Conservation (phyloP, 805 yeast genomes). For the Yamadazyma philogaea region DNA sequence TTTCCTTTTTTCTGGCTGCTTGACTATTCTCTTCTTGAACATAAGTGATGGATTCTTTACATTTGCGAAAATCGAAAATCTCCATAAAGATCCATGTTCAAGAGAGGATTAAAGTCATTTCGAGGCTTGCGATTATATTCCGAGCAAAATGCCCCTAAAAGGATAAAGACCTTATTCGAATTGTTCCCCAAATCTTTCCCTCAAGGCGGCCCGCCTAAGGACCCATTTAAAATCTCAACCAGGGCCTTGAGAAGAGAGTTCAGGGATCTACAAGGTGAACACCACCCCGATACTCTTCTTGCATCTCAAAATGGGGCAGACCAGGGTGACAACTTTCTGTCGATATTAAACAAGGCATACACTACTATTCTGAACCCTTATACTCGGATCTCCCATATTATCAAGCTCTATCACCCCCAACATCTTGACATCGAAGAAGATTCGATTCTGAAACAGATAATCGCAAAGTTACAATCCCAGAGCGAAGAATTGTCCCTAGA, state of each 20-base stretch:
- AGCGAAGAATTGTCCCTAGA: slow-evolving; percentile 31
- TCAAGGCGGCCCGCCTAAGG: slow-evolving; percentile 57
- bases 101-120: not conserved
- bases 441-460: slow-evolving; percentile 42
- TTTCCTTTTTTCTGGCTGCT: slow-evolving; percentile 11
- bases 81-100: not conserved
- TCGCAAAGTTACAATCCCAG: slow-evolving; percentile 36
- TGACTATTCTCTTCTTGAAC: slow-evolving; percentile 26
- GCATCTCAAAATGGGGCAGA: slow-evolving; percentile 20
- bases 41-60: slow-evolving; percentile 9
- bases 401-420: slow-evolving; percentile 35
- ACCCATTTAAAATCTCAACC: slow-evolving; percentile 56
- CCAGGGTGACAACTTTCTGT: slow-evolving; percentile 38
- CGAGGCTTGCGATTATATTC: not conserved
- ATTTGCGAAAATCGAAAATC: slow-evolving; percentile 4
- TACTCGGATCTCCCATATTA: slow-evolving; percentile 45
- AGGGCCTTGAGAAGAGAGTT: slow-evolving; percentile 68
- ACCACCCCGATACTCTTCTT: slow-evolving; percentile 73
- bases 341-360: slow-evolving; percentile 71
- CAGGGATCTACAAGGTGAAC: slow-evolving; percentile 62
- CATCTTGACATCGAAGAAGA: slow-evolving; percentile 57
- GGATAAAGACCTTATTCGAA: slow-evolving; percentile 42
- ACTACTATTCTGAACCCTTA: slow-evolving; percentile 68
- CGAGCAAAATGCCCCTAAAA: not conserved
- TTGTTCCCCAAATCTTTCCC: slow-evolving; percentile 78